phyloP scores from a whole-genome alignment of 768 basidiomycete genomes.

The Hygrophoropsis aurantiaca region DNA sequence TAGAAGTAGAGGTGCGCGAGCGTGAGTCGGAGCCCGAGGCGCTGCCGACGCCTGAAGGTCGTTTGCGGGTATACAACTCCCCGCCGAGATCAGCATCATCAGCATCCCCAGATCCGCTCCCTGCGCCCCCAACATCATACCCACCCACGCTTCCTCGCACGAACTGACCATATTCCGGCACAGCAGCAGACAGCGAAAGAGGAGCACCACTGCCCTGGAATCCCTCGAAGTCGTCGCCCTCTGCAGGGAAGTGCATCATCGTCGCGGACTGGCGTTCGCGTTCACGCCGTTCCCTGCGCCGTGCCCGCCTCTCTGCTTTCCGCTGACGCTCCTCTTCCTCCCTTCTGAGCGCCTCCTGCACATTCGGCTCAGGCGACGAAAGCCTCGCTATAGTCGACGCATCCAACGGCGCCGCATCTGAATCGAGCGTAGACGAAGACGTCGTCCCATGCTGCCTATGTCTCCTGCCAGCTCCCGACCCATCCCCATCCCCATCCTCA shows the following conservation, averaged over 20 bases:
- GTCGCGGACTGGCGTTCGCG: conserved; percentile 33
- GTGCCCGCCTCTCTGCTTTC: conserved; percentile 50
- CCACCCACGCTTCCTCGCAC: conserved; percentile 11
- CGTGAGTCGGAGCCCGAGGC: conserved; percentile 55
- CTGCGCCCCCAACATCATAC: not conserved
- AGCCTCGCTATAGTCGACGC: conserved; percentile 53
- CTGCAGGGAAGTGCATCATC: conserved; percentile 28
- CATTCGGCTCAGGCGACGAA: conserved; percentile 40
- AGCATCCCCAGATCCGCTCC: conserved; percentile 28
- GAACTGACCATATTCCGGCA: conserved; percentile 28
- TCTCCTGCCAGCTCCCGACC: conserved; percentile 8
- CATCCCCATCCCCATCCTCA: conserved; percentile 38
- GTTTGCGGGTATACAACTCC: conserved; percentile 46
- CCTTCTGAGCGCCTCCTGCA: conserved; percentile 22
- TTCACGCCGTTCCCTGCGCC: conserved; percentile 46
- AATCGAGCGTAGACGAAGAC: conserved; percentile 56
- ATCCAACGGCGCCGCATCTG: conserved; percentile 69
- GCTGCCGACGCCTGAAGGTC: conserved; percentile 28
- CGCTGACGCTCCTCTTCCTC: conserved; percentile 39
- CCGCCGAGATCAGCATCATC: conserved; percentile 66
- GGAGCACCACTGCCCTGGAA: conserved; percentile 55
- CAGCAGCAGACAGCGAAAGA: not conserved
- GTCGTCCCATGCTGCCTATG: conserved; percentile 22
- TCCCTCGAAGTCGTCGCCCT: conserved; percentile 56
- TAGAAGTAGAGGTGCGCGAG: conserved; percentile 58